Evolutionary conservation across 208 protist species (phyloP).

Genomic region (Entamoeba dispar): DNA sequence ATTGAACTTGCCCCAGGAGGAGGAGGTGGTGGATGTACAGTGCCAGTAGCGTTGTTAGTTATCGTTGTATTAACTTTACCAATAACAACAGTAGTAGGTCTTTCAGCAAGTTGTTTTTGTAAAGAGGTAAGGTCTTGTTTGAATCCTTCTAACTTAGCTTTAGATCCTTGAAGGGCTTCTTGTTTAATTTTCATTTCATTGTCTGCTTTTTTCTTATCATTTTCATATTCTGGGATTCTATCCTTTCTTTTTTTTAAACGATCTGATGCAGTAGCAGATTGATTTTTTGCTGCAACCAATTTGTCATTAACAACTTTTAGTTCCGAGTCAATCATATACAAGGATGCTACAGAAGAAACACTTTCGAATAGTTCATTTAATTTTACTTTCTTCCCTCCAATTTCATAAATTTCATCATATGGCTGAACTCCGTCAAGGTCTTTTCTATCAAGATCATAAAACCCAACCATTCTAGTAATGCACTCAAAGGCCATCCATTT

Average conservation of each 20-base stretch:
- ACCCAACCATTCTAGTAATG: not conserved
- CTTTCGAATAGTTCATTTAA: not conserved
- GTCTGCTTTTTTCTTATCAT: not conserved
- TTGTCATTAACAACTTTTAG: not conserved
- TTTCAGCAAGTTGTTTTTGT: not conserved
- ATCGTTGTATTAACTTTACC: not conserved
- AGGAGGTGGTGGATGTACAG: not conserved
- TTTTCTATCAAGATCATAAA: not conserved
- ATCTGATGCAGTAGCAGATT: not conserved
- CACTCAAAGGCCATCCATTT: not conserved
- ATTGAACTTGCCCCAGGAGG: not conserved
- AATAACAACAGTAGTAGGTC: not conserved
- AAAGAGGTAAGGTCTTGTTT: not conserved
- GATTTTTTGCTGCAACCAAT: not conserved
- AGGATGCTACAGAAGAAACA: not conserved
- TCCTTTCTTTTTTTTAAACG: not conserved
- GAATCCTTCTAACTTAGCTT: not conserved
- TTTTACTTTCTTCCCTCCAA: not conserved
- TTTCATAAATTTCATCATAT: not conserved
- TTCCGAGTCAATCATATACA: not conserved
- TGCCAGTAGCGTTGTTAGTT: not conserved
- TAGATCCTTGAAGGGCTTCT: not conserved
- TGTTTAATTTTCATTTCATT: not conserved
- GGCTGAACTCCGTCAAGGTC: not conserved
- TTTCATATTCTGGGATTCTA: not conserved